Evolutionary conservation across 73 alveolate species (phyloP).

Genomic region (Paramecium caudatum): DNA sequence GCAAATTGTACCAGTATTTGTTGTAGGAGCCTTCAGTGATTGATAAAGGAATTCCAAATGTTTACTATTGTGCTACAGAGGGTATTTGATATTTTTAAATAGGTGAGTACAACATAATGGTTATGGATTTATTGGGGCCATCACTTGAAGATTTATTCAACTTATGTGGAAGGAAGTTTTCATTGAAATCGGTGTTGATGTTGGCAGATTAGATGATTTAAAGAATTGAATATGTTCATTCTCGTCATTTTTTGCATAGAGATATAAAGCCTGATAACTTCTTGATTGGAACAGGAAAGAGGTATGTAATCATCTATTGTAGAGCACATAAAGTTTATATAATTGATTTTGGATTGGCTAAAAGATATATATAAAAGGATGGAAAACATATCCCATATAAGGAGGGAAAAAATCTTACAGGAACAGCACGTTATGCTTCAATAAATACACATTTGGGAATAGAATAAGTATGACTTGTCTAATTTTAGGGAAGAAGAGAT

Average conservation of each 20-base stretch:
- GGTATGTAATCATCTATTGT: constrained; percentile 22
- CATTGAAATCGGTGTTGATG: constrained; percentile 81
- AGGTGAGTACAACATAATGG: constrained; percentile 82
- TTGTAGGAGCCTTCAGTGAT: constrained; percentile 72
- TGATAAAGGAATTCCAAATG: constrained; percentile 78
- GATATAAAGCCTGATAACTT: constrained; percentile 91
- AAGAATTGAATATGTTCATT: constrained; percentile 89
- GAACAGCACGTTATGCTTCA: constrained; percentile 98
- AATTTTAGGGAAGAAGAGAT: constrained; percentile 94
- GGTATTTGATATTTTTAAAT: background rate
- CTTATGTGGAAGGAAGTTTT: constrained; percentile 79
- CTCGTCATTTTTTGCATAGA: constrained; percentile 84
- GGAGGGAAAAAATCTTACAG: constrained; percentile 80
- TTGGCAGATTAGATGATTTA: constrained; percentile 80
- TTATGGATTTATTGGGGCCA: constrained; percentile 83
- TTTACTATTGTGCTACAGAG: constrained; percentile 70
- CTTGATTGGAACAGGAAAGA: constrained; percentile 86
- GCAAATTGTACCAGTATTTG: constrained; percentile 71
- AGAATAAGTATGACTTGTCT: constrained; percentile 45
- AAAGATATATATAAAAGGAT: constrained; percentile 81
- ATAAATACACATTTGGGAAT: constrained; percentile 91
- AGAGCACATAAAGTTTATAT: constrained; percentile 81
- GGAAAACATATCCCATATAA: constrained; percentile 79
- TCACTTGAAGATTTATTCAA: constrained; percentile 82
- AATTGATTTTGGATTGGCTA: constrained; percentile 92